Evolutionary conservation across 768 basidiomycete genomes (phyloP).

Genomic region (Macrolepiota fuliginosa): DNA sequence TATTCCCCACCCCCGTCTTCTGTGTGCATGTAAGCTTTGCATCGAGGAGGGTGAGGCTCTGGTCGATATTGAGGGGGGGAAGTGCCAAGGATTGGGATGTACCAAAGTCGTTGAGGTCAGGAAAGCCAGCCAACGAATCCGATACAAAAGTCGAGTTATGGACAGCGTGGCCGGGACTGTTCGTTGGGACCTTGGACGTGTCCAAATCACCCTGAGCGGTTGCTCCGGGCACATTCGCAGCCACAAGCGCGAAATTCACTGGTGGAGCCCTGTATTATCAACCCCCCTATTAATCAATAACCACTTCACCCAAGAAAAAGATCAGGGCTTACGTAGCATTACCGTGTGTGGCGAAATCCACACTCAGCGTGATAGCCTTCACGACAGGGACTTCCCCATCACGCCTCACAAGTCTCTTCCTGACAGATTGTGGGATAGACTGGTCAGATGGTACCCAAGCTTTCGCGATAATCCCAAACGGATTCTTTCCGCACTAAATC

Average conservation of each 20-base stretch:
- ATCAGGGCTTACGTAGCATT: background rate
- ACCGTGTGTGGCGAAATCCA: conserved; percentile 27
- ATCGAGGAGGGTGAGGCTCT: conserved; percentile 20
- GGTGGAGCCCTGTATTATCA: no score
- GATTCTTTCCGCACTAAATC: conserved; percentile 16
- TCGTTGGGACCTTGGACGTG: no score
- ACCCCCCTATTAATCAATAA: background rate
- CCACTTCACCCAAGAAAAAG: background rate
- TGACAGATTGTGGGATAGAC: conserved; percentile 26
- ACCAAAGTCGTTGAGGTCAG: no score
- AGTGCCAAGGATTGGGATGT: background rate
- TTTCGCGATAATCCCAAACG: conserved; percentile 29
- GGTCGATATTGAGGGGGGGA: conserved; percentile 21
- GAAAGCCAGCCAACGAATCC: no score
- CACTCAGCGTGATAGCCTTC: conserved; percentile 30
- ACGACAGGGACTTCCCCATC: conserved; percentile 24
- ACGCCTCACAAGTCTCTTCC: conserved; percentile 21
- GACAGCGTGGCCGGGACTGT: no score
- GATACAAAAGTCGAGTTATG: no score
- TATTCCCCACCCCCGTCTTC: background rate
- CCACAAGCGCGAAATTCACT: no score
- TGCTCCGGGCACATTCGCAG: no score
- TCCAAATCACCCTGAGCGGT: no score
- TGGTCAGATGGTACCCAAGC: conserved; percentile 36
- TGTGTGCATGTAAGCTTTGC: conserved; percentile 15